phyloP scores from a whole-genome alignment of 305 asterid genomes.

The Caryopteris hybrid region DNA sequence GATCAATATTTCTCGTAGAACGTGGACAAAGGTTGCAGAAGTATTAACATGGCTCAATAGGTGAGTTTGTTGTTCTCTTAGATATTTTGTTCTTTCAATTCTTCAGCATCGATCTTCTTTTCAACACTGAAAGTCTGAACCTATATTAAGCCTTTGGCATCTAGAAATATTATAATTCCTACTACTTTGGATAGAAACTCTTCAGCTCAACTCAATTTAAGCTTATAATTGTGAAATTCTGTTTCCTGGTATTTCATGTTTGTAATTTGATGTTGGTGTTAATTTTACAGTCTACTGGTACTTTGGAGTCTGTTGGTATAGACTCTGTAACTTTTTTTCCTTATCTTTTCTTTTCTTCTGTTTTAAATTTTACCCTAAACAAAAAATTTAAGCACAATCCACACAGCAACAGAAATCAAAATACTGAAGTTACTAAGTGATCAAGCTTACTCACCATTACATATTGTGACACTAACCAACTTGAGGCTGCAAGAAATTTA shows the following conservation, averaged over 20 bases:
- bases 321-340: background rate
- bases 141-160: background rate
- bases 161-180: background rate
- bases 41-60: background rate
- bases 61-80: background rate
- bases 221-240: background rate
- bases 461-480: background rate
- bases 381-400: background rate
- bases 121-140: background rate
- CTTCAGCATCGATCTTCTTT: background rate
- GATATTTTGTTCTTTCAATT: background rate
- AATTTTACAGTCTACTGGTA: background rate
- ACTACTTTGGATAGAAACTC: background rate
- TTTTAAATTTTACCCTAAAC: background rate
- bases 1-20: no score
- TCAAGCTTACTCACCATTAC: background rate
- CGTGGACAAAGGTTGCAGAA: background rate
- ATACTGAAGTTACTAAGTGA: background rate
- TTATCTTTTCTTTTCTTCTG: no score
- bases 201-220: background rate
- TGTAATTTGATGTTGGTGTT: no score
- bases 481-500: background rate
- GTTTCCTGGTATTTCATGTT: background rate
- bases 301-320: background rate
- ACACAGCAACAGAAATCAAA: background rate